Evolutionary conservation across 2,329 filamentous ascomycete species (phyloP), one percentile per base, ranked within the genome.

Genomic region (Epichloe coenophiala): DNA sequence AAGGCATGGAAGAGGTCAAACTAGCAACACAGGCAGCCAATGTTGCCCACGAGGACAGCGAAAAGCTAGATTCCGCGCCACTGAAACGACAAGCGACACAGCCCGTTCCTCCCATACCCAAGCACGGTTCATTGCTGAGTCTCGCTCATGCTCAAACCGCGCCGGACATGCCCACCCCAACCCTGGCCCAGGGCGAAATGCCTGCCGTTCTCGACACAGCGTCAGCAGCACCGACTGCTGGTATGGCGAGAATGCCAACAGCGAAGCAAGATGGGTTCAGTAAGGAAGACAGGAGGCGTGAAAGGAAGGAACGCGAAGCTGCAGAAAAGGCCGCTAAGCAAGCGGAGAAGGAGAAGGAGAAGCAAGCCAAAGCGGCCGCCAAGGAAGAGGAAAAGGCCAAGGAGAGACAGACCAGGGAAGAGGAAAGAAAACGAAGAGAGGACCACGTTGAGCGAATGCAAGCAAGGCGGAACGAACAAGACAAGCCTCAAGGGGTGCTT

Each of bases 71-170:
- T 15, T 61, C 54, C 6, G 27, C 46, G 51, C 65, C 72, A 11
- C 58, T 82, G 56, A 71, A 72, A 50, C 69, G 76, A 61, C 72
- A 77, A 53, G 62, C 68, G 40, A 76, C 76, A 1, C 71, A 74
- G 43, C 76, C 78, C 0, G 59, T 62, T 23, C 67, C 69, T 4
- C 67, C 71, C 9, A 59, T 68, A 0, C 67, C 71, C 2, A 73
- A 79, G 6, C 71, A 71, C 17, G 74, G 78, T 12, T 65, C 70
- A 1, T 77, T 83, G 59, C 70, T 73, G 11, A 77, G 71, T 27
- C 71, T 91, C 7, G 78, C 82, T 21, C 83, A 88, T 59, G 79
- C 81, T 8, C 72, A 74, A 21, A 86, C 86, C 1, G 80, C 82
- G 1, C 83, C 83, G 6, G 59, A 59, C 13, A 52, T 62, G 44